Evolutionary conservation across 148 eudicot species (phyloP), one percentile per base, ranked within the genome.

Genomic region (Pharnaceum exiguum): DNA sequence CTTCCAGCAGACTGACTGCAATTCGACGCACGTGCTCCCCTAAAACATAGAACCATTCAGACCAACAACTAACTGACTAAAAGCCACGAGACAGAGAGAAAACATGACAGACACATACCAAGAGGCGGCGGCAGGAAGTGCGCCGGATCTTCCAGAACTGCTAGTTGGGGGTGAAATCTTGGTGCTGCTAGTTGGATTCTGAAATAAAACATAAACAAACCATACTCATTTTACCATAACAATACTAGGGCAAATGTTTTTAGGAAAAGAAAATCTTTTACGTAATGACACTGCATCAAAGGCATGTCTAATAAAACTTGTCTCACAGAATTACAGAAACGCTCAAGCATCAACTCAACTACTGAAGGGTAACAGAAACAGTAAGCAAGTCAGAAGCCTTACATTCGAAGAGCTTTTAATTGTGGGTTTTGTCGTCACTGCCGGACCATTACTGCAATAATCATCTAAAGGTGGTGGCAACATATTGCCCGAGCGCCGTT

Each of bases 81-180:
- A 18, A n/a, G 39, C 13, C 57, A 52, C 26, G 7, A 16, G 27
- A 38, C 30, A n/a, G 6, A 35, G 46, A 45, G 18, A 55, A 51
- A 17, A 15, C 17, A 22, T 25, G 23, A 22, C 46, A 19, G 36
- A 22, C 26, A 32, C 31, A 38, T 81, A 93, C 98, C 98, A 93
- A 56, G 88, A 89, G 21, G 95, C 96, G 54, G 91, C 88, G 8
- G 91, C 76, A 5, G 96, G 96, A 62, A 89, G 91, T 62, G 71
- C 87, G 51, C 73, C 86, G 59, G 89, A 68, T 63, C 79, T 81
- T 22, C 85, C 85, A 68, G 95, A 75, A 69, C 83, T 89, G 63
- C 79, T 89, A 66, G 77, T 67, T 58, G 89, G 89, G 19, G 91
- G 89, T 38, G 84, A 83, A 61, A 60, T 56, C 79, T 60, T 79